Conservation (phyloP, 768 basidiomycete genomes). For the Amanita exitialis region DNA sequence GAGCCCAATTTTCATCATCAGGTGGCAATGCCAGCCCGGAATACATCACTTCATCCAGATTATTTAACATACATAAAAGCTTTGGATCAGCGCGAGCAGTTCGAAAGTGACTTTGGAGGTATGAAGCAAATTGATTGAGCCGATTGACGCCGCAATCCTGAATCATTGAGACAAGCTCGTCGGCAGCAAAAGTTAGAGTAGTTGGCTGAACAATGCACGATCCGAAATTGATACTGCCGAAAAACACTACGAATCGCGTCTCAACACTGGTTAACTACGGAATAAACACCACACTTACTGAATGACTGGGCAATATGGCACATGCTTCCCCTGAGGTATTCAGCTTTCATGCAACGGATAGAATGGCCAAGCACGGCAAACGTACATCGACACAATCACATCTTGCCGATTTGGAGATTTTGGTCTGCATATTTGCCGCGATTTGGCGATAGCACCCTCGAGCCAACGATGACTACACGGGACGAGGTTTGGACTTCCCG, state of each 20-base stretch:
- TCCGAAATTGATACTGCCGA: constrained; percentile 64
- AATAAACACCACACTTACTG: constrained; percentile 35
- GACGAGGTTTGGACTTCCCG: constrained; percentile 75
- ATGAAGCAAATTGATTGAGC: constrained; percentile 64
- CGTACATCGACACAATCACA: constrained; percentile 66
- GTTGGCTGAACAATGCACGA: constrained; percentile 67
- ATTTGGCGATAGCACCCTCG: constrained; percentile 49
- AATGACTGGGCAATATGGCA: constrained; percentile 73
- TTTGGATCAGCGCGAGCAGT: constrained; percentile 50
- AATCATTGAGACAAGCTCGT: constrained; percentile 68
- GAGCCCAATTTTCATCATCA: constrained; percentile 69
- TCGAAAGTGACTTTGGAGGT: constrained; percentile 55
- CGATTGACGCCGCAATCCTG: constrained; percentile 58
- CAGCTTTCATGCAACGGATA: constrained; percentile 21
- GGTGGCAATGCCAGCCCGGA: constrained; percentile 51
- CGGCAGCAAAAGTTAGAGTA: constrained; percentile 49
- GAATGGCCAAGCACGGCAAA: constrained; percentile 13
- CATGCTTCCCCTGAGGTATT: constrained; percentile 61
- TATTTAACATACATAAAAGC: constrained; percentile 43
- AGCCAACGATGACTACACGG: constrained; percentile 65
- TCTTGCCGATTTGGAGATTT: constrained; percentile 45
- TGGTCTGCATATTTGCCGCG: constrained; percentile 39
- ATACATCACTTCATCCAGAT: constrained; percentile 56
- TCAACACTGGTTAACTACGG: constrained; percentile 8
- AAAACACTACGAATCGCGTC: constrained; percentile 41